These are phyloP conservation scores for Neonectria neomacrospora DNA, from an alignment of 2,329 filamentous ascomycete genomes.

Conservation along the genomic window DNA sequence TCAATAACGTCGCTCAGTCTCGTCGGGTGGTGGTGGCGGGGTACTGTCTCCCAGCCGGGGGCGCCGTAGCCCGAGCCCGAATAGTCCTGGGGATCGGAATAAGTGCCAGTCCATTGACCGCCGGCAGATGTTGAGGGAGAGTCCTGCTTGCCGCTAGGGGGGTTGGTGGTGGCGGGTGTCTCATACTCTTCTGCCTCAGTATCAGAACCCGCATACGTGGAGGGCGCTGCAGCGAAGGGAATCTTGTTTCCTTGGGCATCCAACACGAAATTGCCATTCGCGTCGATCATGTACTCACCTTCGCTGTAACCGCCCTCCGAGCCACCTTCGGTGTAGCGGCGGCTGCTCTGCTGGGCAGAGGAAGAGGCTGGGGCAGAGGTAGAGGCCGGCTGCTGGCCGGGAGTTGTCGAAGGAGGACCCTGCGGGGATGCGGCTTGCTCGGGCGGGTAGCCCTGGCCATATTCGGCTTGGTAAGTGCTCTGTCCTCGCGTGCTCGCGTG, in stretches of 20 bases:
- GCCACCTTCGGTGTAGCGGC: constrained; percentile 40
- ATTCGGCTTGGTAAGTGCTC: constrained; percentile 45
- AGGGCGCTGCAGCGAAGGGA: constrained; percentile 59
- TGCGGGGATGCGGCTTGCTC: constrained; percentile 58
- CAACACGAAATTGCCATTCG: constrained; percentile 68
- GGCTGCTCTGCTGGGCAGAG: constrained; percentile 32
- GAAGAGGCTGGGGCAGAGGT: constrained; percentile 8
- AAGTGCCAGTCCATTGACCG: constrained; percentile 55
- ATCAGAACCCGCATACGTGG: constrained; percentile 62
- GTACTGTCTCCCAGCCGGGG: constrained; percentile 79
- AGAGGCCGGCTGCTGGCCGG: constrained; percentile 33
- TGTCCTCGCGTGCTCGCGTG: constrained; percentile 58
- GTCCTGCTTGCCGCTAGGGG: constrained; percentile 50
- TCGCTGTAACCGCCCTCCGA: constrained; percentile 74
- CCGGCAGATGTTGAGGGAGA: constrained; percentile 46
- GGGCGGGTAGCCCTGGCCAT: constrained; percentile 46
- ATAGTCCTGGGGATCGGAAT: constrained; percentile 67
- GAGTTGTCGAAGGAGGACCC: constrained; percentile 49
- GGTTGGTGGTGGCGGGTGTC: constrained; percentile 58
- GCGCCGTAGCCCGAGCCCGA: constrained; percentile 73
- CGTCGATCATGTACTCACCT: constrained; percentile 77
- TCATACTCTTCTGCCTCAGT: constrained; percentile 67
- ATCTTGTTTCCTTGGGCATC: constrained; percentile 72
- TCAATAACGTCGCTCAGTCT: constrained; percentile 88
- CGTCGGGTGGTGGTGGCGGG: constrained; percentile 87